Base-by-base conservation (phyloP, 257 asterid species). In the Datura wrightii region DNA sequence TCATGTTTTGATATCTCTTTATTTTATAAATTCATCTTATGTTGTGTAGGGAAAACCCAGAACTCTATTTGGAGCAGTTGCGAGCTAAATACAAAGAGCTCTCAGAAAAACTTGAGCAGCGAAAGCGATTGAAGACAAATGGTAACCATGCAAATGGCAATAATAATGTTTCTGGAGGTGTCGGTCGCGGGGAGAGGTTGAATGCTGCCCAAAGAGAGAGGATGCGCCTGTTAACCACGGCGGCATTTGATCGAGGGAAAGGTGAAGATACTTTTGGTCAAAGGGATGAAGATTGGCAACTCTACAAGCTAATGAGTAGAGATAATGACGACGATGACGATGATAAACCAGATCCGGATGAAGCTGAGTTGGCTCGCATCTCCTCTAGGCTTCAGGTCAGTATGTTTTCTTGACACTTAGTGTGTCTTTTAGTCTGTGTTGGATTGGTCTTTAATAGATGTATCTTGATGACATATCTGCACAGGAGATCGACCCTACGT, bases 181-280 rank as follows among this genome's bases (percentile, higher is more conserved):
- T 95, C 79, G 99, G 99, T 50, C 99, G 99, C 24, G 99, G 98
- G 37, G 99, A 97, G 89, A 94, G 99, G 87, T 89, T 95, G 87
- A 96, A 88, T 90, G 92, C 97, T 39, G 89, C 92, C 59, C 99
- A 96, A 86, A 93, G 97, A 85, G 99, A 96, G 88, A 94, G 99
- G 88, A 97, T 97, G 99, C 98, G 98, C 79, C 95, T 97, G 82
- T 89, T 97, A 90, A 92, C 99, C n/a, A 90, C 99, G 18, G 99
- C 99, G 36, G 99, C 99, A 89, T 97, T 93, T 88, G 99, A 97
- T 89, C 91, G 98, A 24, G 99, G 99, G 65, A 97, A 97, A 87
- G 99, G 98, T 78, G 99, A 97, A 92, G 99, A 97, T 84, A 94
- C 99, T 83, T 96, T 97, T 76, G 99, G 99, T 53, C 87, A 91